Evolutionary conservation across 345 rosid genomes (phyloP).

Genomic region (Eucalyptus tenuipes): DNA sequence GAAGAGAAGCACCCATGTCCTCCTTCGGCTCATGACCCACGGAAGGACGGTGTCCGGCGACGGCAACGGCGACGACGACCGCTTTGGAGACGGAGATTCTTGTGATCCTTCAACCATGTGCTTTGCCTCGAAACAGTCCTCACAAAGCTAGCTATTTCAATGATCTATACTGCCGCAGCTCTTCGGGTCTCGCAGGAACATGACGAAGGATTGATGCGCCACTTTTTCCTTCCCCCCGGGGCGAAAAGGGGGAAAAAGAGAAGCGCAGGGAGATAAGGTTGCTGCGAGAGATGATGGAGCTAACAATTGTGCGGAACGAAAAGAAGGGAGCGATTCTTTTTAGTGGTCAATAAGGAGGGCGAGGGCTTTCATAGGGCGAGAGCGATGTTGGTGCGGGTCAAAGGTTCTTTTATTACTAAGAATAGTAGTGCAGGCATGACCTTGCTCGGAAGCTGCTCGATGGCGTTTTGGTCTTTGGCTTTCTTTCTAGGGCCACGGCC

Average conservation of each 20-base stretch:
- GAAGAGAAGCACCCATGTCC: conserved; percentile 73
- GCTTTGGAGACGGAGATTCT: background rate
- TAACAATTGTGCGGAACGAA: background rate
- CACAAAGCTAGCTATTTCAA: background rate
- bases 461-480: background rate
- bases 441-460: background rate
- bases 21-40: conserved; percentile 4
- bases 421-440: background rate
- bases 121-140: background rate
- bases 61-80: background rate
- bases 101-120: background rate
- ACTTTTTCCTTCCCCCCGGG: background rate
- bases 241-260: background rate
- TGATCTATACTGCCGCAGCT: background rate
- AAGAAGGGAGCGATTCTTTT: background rate
- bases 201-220: background rate
- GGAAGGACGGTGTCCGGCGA: background rate
- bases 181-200: background rate
- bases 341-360: background rate
- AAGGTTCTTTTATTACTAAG: background rate
- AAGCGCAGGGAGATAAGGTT: background rate
- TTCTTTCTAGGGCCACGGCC: background rate
- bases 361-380: no score
- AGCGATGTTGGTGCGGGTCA: background rate
- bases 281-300: background rate